These are phyloP conservation scores for Boletus eberwhitei DNA, from an alignment of 768 basidiomycete genomes.

Conservation along the genomic window DNA sequence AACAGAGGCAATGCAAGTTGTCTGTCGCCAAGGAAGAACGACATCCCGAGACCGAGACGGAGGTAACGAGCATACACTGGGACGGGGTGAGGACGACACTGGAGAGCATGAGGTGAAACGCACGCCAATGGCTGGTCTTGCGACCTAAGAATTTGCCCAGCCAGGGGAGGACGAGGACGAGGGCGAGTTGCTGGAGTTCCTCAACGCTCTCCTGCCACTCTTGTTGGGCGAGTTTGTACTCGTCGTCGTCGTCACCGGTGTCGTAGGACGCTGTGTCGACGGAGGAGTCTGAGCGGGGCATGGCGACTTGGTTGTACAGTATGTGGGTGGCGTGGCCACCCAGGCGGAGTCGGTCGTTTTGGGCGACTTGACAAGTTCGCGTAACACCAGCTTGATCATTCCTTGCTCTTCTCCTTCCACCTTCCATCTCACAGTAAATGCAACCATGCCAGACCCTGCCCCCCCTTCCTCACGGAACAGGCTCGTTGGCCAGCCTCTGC, in stretches of 20 bases:
- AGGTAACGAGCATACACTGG: constrained; percentile 72
- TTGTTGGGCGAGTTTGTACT: constrained; percentile 72
- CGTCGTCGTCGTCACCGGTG: constrained; percentile 62
- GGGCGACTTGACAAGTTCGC: neutral
- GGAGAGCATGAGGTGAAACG: constrained; percentile 29
- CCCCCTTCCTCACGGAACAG: constrained; percentile 36
- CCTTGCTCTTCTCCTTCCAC: constrained; percentile 16
- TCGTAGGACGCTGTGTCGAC: constrained; percentile 59
- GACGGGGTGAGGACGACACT: constrained; percentile 10
- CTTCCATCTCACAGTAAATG: constrained; percentile 35
- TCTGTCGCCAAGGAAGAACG: constrained; percentile 57
- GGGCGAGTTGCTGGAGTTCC: constrained; percentile 78
- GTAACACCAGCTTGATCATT: neutral
- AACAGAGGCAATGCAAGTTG: constrained; percentile 10
- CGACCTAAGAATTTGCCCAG: constrained; percentile 88
- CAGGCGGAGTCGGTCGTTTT: constrained; percentile 1
- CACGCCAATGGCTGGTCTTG: constrained; percentile 83
- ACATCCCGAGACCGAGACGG: constrained; percentile 55
- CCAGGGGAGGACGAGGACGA: constrained; percentile 79
- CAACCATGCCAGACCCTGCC: constrained; percentile 47
- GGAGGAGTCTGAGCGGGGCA: constrained; percentile 63
- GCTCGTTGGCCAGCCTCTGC: constrained; percentile 74
- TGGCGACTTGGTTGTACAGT: constrained; percentile 34
- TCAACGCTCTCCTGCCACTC: constrained; percentile 92
- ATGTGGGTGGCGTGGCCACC: constrained; percentile 18